Evolutionary conservation across 2,329 filamentous ascomycete species (phyloP).

Genomic region (Lecanicillium sp.): DNA sequence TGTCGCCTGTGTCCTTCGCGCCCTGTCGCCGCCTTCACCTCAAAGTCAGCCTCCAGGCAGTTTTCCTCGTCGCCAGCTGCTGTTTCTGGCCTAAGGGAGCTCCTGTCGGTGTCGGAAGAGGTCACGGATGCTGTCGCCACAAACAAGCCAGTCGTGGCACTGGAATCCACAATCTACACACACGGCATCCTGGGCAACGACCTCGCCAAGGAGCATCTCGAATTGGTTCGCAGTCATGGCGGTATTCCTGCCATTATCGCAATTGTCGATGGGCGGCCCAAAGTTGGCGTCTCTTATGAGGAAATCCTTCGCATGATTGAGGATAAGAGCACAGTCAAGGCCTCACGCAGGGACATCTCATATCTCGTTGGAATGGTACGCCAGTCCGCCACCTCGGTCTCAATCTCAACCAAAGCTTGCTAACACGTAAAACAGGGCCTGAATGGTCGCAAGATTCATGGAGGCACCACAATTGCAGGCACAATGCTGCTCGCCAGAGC

Average conservation of each 20-base stretch:
- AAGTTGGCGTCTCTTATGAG: constrained; percentile 66
- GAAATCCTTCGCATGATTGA: constrained; percentile 70
- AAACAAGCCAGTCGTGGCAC: constrained; percentile 77
- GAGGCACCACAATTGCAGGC: constrained; percentile 87
- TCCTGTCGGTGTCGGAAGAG: constrained; percentile 74
- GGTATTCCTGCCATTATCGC: constrained; percentile 88
- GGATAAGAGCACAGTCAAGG: constrained; percentile 66
- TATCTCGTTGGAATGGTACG: constrained; percentile 72
- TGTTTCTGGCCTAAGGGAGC: constrained; percentile 26
- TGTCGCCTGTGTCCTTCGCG: neutral
- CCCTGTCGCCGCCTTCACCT: neutral
- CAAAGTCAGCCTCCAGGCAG: neutral
- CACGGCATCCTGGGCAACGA: constrained; percentile 78
- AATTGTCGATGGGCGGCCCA: constrained; percentile 74
- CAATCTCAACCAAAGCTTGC: constrained; percentile 1
- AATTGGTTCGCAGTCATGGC: constrained; percentile 72
- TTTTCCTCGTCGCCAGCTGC: constrained; percentile 11
- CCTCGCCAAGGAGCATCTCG: constrained; percentile 72
- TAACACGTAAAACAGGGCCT: constrained; percentile 43
- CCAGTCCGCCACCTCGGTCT: constrained; percentile 9
- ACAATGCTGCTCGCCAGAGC: constrained; percentile 86
- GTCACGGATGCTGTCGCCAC: constrained; percentile 69
- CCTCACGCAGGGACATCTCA: constrained; percentile 80
- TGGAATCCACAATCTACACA: constrained; percentile 96
- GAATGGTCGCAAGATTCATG: constrained; percentile 64